Evolutionary conservation across 192 early-diverging fungal genomes (phyloP).

Genomic region (Coemansia sp.): DNA sequence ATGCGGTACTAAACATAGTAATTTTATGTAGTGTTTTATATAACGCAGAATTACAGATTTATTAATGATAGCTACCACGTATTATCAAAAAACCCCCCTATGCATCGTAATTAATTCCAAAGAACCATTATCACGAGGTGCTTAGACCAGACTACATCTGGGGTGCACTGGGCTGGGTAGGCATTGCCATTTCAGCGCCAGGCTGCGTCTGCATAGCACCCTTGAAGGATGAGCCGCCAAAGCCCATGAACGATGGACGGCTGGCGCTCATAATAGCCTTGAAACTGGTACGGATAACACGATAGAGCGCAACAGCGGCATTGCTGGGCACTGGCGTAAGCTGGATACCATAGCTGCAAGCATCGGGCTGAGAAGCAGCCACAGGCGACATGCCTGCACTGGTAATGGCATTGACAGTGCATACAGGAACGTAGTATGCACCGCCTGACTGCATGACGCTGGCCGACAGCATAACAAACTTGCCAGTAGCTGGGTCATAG

Average conservation of each 20-base stretch:
- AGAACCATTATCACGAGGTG: no score
- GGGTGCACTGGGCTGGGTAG: no score
- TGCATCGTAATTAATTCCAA: no score
- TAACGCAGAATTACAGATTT: no score
- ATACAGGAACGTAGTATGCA: slow-evolving; percentile 33
- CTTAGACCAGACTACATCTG: no score
- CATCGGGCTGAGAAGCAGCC: background rate
- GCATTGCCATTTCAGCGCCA: no score
- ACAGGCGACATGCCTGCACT: background rate
- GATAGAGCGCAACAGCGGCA: slow-evolving; percentile 1
- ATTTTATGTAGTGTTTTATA: no score
- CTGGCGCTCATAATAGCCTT: slow-evolving; percentile 4
- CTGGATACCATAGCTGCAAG: background rate
- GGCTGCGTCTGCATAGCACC: background rate
- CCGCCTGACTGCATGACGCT: slow-evolving; percentile 11
- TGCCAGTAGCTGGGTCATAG: slow-evolving; percentile 22
- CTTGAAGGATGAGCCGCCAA: slow-evolving; percentile 3
- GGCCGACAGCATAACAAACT: slow-evolving; percentile 18
- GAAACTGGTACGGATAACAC: slow-evolving; percentile 1
- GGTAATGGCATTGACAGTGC: slow-evolving; percentile 22
- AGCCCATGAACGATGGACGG: background rate
- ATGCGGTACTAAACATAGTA: no score
- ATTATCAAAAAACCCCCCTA: no score
- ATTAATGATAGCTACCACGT: no score
- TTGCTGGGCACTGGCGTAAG: slow-evolving; percentile 6